Evolutionary conservation across 2,329 filamentous ascomycete species (phyloP).

Genomic region (Penicillium digitatum): DNA sequence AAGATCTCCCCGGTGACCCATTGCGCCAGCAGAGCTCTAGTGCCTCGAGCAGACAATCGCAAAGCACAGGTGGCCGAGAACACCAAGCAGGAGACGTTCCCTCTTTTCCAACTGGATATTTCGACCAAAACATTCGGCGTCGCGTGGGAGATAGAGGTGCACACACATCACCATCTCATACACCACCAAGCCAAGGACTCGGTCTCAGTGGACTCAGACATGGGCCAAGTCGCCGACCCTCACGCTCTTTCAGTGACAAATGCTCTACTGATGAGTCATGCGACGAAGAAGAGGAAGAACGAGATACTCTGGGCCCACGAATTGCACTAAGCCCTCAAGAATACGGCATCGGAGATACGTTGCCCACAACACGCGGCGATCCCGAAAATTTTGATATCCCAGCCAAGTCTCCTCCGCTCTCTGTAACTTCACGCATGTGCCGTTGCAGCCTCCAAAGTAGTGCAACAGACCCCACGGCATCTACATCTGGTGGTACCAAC

Average conservation of each 20-base stretch:
- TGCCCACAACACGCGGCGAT: conserved; percentile 7
- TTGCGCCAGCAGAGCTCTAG: background rate
- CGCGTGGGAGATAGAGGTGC: conserved; percentile 14
- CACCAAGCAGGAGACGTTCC: background rate
- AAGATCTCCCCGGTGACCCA: conserved; percentile 11
- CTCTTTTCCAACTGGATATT: conserved; percentile 30
- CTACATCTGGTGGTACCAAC: conserved; percentile 26
- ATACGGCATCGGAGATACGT: conserved; percentile 9
- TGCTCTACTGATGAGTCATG: conserved; percentile 19
- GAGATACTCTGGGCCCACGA: conserved; percentile 14
- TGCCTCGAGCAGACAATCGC: background rate
- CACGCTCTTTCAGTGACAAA: background rate
- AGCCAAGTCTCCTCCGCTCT: conserved; percentile 36
- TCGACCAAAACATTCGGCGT: conserved; percentile 28
- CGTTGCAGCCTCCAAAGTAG: conserved; percentile 33
- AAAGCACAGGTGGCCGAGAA: background rate
- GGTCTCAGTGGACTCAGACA: conserved; percentile 10
- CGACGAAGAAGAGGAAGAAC: conserved; percentile 24
- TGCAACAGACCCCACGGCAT: conserved; percentile 25
- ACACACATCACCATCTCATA: background rate
- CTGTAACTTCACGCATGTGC: conserved; percentile 39
- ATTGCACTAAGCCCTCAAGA: background rate
- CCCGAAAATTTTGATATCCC: conserved; percentile 22
- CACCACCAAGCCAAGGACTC: conserved; percentile 7
- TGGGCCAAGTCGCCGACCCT: background rate